phyloP scores from a whole-genome alignment of 164 flowering plant species.

The Tetrastigma voinierianum region DNA sequence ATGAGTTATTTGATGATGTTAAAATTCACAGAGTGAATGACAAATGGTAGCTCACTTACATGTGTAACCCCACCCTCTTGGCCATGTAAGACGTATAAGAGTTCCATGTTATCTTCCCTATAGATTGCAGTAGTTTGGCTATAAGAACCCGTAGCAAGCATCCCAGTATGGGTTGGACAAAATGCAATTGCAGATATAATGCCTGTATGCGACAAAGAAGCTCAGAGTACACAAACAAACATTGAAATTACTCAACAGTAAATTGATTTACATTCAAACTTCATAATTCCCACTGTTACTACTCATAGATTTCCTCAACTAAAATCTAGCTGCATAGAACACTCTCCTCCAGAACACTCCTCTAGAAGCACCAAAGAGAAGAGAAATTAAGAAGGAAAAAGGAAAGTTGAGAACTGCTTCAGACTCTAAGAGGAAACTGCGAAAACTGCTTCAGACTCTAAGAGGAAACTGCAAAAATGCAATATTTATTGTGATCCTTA shows the following conservation, averaged over 20 bases:
- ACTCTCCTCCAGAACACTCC: too few species aligned
- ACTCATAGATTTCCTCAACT: too few species aligned
- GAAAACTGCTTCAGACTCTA: too few species aligned
- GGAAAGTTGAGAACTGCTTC: too few species aligned
- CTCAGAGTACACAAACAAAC: background rate
- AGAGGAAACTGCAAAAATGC: background rate
- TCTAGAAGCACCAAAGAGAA: too few species aligned
- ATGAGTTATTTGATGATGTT: background rate
- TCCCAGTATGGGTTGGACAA: conserved; percentile 67
- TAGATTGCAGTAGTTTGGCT: conserved; percentile 81
- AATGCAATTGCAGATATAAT: conserved; percentile 85
- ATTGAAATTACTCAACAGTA: background rate
- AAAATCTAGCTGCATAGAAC: too few species aligned
- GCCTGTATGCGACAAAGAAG: conserved; percentile 39
- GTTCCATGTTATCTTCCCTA: conserved; percentile 90
- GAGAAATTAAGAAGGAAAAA: too few species aligned
- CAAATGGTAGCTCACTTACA: conserved; percentile 43
- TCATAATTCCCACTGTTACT: too few species aligned
- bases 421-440: too few species aligned
- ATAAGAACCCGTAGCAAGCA: conserved; percentile 92
- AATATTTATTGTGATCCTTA: background rate
- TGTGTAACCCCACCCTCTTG: conserved; percentile 97
- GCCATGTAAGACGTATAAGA: conserved; percentile 84
- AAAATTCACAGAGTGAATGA: background rate
- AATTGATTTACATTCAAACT: background rate